Evolutionary conservation across 2,329 filamentous ascomycete genomes (phyloP).

Genomic region (Clonostachys rosea): DNA sequence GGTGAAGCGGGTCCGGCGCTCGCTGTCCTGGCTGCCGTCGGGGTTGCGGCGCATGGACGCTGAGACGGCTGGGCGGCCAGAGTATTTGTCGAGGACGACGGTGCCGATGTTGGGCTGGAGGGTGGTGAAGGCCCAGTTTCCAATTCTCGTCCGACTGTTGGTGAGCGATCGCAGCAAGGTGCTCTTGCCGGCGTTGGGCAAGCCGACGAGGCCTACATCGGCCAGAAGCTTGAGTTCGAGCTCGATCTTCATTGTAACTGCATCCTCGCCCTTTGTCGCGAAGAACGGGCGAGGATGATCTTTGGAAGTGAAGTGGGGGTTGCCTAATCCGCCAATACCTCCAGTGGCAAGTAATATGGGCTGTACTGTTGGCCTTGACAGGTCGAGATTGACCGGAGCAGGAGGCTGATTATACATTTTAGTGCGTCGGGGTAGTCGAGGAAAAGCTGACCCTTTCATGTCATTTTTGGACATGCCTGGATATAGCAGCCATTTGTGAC

Average conservation of each 20-base stretch:
- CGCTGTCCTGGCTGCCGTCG: constrained; percentile 34
- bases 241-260: constrained; percentile 74
- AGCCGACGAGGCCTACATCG: constrained; percentile 88
- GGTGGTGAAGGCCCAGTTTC: constrained; percentile 96
- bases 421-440: constrained; percentile 45
- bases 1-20: constrained; percentile 73
- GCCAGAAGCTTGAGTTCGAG: constrained; percentile 93
- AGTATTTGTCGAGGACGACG: constrained; percentile 84
- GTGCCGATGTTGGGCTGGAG: constrained; percentile 94
- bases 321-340: constrained; percentile 84
- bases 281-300: constrained; percentile 75
- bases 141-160: constrained; percentile 83
- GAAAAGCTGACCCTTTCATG: constrained; percentile 48
- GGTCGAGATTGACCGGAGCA: constrained; percentile 67
- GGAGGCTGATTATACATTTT: constrained; percentile 62
- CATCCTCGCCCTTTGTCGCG: constrained; percentile 79
- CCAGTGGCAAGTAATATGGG: constrained; percentile 85
- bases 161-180: constrained; percentile 84
- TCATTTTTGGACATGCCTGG: constrained; percentile 71
- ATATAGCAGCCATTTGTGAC: constrained; percentile 82
- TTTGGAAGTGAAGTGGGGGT: constrained; percentile 84
- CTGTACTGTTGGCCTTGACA: constrained; percentile 71
- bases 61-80: constrained; percentile 59
- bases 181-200: constrained; percentile 95
- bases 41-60: neutral